Evolutionary conservation across 2,329 filamentous ascomycete genomes (phyloP).

Genomic region (Claviceps monticola): DNA sequence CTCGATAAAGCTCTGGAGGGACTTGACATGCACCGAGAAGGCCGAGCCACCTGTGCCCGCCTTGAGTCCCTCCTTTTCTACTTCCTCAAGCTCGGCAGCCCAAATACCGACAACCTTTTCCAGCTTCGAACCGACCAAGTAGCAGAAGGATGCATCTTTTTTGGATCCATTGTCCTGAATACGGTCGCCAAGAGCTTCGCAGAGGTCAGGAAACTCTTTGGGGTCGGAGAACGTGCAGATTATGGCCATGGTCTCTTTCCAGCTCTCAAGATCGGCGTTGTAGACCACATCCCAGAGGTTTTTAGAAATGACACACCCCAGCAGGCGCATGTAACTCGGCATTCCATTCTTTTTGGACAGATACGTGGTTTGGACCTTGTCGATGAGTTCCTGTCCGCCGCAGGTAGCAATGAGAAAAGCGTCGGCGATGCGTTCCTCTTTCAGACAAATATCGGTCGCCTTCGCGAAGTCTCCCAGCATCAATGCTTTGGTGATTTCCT

Average conservation of each 20-base stretch:
- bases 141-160: slow-evolving; percentile 94
- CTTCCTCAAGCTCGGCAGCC: slow-evolving; percentile 78
- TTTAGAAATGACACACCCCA: slow-evolving; percentile 86
- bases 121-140: slow-evolving; percentile 84
- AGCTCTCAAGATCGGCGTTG: slow-evolving; percentile 82
- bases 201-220: slow-evolving; percentile 84
- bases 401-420: slow-evolving; percentile 98
- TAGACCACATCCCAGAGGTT: slow-evolving; percentile 97
- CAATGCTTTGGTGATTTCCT: slow-evolving; percentile 72
- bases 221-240: slow-evolving; percentile 91
- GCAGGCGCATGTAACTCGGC: slow-evolving; percentile 81
- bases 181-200: slow-evolving; percentile 85
- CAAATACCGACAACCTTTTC: slow-evolving; percentile 96
- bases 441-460: slow-evolving; percentile 76
- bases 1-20: slow-evolving; percentile 87
- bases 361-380: slow-evolving; percentile 87
- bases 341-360: slow-evolving; percentile 68
- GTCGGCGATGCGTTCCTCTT: slow-evolving; percentile 83
- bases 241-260: slow-evolving; percentile 95
- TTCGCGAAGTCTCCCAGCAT: slow-evolving; percentile 85
- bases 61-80: slow-evolving; percentile 61
- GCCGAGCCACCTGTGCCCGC: slow-evolving; percentile 58
- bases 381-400: slow-evolving; percentile 81
- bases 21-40: slow-evolving; percentile 83
- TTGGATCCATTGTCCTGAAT: slow-evolving; percentile 64